Base-by-base conservation (phyloP, 169 alveolate genomes). In the Theileria luwenshuni region DNA sequence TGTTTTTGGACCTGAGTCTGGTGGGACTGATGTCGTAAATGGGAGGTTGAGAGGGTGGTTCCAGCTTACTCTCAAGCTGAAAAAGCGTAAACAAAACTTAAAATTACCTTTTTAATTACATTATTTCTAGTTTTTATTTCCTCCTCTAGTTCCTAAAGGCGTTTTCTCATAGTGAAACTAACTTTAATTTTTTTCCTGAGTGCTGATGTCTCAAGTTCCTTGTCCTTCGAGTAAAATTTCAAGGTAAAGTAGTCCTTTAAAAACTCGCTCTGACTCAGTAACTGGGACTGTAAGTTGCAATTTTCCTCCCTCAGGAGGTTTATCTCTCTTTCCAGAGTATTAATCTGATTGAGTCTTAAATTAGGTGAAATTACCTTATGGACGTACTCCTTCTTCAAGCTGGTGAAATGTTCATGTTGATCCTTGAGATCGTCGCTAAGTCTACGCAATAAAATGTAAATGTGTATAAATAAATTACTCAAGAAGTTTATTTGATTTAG, bases 351-450 rank as follows among this genome's bases (percentile, higher is more conserved):
- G 1, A 19, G 1, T 51, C 7, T 69, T 69, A 56, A 3, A 3
- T 56, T 48, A 10, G 13, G 52, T 8, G 21, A 28, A 60, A 32
- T 49, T 32, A 51, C 77, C 77, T 56, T 32, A 30, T 45, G 19
- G 21, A 30, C 28, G 23, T 63, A 12, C 27, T 3, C 7, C 41
- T 56, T 60, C 17, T 60, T 32, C n/a, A 3, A 32, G 25, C 27
- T 21, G 25, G 25, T 1, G 30, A 56, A 69, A 17, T 47, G 35
- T 35, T 60, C 74, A 35, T 69, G 77, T 62, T 69, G 74, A n/a
- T n/a, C 41, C 56, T 45, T 69, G 30, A 69, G 19, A 69, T 28
- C 25, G 6, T 69, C 77, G 51, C 77, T 69, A 32, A 69, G 74
- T 56, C 77, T 69, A 54, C 58, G 38, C 38, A 43, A 35, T 2